Evolutionary conservation across 2,329 filamentous ascomycete genomes (phyloP).

Genomic region (Paecilomyces niveus): DNA sequence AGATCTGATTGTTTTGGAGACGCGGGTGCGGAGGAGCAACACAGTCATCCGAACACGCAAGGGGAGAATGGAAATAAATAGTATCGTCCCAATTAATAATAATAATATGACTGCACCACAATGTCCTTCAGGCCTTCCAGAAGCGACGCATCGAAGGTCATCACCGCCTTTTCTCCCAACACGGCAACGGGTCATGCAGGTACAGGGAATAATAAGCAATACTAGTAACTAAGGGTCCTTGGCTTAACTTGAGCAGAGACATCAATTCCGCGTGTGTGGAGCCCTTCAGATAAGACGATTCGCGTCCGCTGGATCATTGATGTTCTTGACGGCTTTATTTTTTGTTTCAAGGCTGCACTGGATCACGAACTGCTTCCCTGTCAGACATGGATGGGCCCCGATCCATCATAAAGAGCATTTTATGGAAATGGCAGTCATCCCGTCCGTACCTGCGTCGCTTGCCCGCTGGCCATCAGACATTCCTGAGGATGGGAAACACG

Average conservation of each 20-base stretch:
- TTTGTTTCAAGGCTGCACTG: not conserved
- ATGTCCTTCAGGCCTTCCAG: not conserved
- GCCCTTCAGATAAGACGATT: not conserved
- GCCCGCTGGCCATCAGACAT: not conserved
- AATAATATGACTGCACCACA: not conserved
- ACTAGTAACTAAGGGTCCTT: not conserved
- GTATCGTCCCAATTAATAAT: not conserved
- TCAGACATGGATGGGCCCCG: not conserved
- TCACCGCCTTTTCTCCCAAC: not conserved
- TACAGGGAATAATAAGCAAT: not conserved
- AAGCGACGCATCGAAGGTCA: not conserved
- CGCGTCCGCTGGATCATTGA: not conserved
- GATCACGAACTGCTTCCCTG: not conserved
- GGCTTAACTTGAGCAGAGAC: not conserved
- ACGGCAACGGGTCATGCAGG: not conserved
- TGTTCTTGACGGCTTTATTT: not conserved
- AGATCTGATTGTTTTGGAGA: not conserved
- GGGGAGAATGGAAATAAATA: not conserved
- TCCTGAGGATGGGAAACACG: not conserved
- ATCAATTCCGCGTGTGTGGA: not conserved
- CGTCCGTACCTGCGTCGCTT: not conserved
- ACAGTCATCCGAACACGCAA: not conserved
- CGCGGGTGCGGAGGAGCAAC: not conserved
- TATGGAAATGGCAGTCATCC: not conserved
- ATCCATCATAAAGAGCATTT: not conserved